A percentile compares a stretch with the other conserved stretches of the same genome.
Conservation (phyloP, 495 filamentous ascomycete species). For the Penicillium argentinense region DNA sequence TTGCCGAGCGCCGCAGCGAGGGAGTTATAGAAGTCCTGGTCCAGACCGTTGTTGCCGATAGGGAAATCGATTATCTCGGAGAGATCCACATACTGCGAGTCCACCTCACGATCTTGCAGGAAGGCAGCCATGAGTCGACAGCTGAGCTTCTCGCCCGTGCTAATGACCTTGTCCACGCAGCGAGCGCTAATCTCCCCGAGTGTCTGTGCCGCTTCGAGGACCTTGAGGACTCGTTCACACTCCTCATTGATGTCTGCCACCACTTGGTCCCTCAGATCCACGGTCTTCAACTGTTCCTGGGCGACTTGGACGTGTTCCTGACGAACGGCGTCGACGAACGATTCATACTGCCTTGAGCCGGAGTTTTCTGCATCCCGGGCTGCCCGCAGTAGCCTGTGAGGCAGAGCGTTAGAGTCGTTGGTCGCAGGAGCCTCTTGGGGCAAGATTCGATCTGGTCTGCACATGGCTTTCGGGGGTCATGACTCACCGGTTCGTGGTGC, state of each 20-base stretch:
- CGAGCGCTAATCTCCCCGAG: slow-evolving; percentile 72
- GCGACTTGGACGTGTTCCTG: slow-evolving; percentile 71
- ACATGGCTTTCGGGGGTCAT: slow-evolving; percentile 10
- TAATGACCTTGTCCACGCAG: slow-evolving; percentile 86
- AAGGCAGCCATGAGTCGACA: slow-evolving; percentile 83
- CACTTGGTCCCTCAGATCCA: slow-evolving; percentile 57
- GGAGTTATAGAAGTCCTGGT: slow-evolving; percentile 76
- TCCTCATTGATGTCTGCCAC: slow-evolving; percentile 66
- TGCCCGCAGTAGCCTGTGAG: slow-evolving; percentile 60
- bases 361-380: slow-evolving; percentile 67
- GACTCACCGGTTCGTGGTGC: slow-evolving; percentile 91
- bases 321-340: slow-evolving; percentile 71
- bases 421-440: not conserved
- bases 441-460: not conserved
- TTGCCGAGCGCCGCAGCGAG: slow-evolving; percentile 64
- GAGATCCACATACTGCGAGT: slow-evolving; percentile 84
- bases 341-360: slow-evolving; percentile 60
- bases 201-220: slow-evolving; percentile 59
- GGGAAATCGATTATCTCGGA: slow-evolving; percentile 70
- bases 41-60: slow-evolving; percentile 57
- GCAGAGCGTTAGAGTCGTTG: slow-evolving; percentile 4
- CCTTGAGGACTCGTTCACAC: slow-evolving; percentile 60
- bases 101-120: slow-evolving; percentile 71
- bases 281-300: slow-evolving; percentile 57
- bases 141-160: slow-evolving; percentile 90